Percentiles rank a stretch among this genome's conserved stretches.
Evolutionary conservation across 768 basidiomycete genomes (phyloP).

Genomic region (Lanmaoa rubissima): DNA sequence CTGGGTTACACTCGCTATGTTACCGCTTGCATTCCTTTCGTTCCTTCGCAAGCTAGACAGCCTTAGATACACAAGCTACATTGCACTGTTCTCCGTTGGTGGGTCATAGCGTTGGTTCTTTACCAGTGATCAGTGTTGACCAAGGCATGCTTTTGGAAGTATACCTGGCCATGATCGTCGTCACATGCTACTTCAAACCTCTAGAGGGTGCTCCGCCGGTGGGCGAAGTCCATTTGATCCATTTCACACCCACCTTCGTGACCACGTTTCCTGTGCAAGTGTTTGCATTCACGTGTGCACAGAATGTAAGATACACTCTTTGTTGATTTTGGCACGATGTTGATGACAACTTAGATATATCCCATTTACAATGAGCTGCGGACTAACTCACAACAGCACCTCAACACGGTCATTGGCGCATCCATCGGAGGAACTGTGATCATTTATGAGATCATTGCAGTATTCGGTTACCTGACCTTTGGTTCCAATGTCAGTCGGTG

Average conservation of each 20-base stretch:
- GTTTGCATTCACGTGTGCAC: constrained; percentile 89
- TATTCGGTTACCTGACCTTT: constrained; percentile 92
- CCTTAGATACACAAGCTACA: constrained; percentile 85
- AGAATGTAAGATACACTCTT: constrained; percentile 62
- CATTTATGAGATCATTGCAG: constrained; percentile 84
- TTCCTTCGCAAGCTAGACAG: constrained; percentile 85
- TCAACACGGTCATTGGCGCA: constrained; percentile 85
- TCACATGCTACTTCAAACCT: constrained; percentile 77
- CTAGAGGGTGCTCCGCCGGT: constrained; percentile 57
- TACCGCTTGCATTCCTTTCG: constrained; percentile 72
- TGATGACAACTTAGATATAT: constrained; percentile 60
- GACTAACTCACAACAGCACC: constrained; percentile 72
- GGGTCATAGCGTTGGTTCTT: constrained; percentile 32
- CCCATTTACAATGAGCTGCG: constrained; percentile 91
- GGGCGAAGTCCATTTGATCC: constrained; percentile 70
- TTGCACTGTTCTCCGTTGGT: constrained; percentile 90
- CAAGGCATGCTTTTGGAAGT: constrained; percentile 38
- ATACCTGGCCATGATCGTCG: constrained; percentile 77
- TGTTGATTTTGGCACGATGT: not conserved
- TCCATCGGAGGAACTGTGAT: constrained; percentile 84
- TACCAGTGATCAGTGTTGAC: not conserved
- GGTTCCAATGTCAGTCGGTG: constrained; percentile 66
- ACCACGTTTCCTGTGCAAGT: constrained; percentile 92
- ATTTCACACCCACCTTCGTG: constrained; percentile 75
- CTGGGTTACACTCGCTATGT: constrained; percentile 82